phyloP scores from a whole-genome alignment of 768 basidiomycete species.

The Butyriboletus loyo region DNA sequence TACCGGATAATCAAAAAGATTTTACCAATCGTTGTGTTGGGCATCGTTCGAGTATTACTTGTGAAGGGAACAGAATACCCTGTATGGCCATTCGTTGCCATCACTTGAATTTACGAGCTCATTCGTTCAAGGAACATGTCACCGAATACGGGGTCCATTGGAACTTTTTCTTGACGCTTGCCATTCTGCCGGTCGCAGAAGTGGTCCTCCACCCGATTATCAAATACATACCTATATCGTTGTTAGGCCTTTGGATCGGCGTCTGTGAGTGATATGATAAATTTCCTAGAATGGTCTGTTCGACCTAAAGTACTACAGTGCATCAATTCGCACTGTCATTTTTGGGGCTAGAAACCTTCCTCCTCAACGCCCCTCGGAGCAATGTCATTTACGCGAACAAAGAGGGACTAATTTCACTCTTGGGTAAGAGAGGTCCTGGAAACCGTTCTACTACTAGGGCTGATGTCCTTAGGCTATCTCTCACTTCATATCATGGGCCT shows the following conservation, averaged over 20 bases:
- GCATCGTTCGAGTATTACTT: constrained; percentile 71
- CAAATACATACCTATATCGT: constrained; percentile 49
- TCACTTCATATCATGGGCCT: constrained; percentile 86
- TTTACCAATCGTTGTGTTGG: constrained; percentile 67
- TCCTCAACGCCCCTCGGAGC: constrained; percentile 61
- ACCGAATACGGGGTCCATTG: constrained; percentile 97
- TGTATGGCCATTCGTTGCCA: constrained; percentile 42
- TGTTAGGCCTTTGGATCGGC: constrained; percentile 61
- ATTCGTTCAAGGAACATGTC: constrained; percentile 72
- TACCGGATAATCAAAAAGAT: constrained; percentile 50
- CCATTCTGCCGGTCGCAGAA: constrained; percentile 71
- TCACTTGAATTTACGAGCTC: neutral
- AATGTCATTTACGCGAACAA: constrained; percentile 79
- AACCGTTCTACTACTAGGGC: neutral
- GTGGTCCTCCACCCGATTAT: constrained; percentile 68
- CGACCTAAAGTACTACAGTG: constrained; percentile 38
- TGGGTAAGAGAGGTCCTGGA: constrained; percentile 43
- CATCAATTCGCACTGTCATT: constrained; percentile 67
- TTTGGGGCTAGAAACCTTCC: constrained; percentile 56
- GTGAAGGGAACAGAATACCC: constrained; percentile 96
- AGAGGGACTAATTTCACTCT: constrained; percentile 82
- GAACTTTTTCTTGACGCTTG: constrained; percentile 98
- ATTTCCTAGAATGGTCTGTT: neutral
- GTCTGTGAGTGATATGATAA: constrained; percentile 41
- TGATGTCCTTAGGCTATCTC: constrained; percentile 65